Percentiles rank a stretch among this genome's conserved stretches.
These are phyloP conservation scores for Cyberlindnera galapagoensis DNA, from an alignment of 805 yeast species.

Conservation along the genomic window DNA sequence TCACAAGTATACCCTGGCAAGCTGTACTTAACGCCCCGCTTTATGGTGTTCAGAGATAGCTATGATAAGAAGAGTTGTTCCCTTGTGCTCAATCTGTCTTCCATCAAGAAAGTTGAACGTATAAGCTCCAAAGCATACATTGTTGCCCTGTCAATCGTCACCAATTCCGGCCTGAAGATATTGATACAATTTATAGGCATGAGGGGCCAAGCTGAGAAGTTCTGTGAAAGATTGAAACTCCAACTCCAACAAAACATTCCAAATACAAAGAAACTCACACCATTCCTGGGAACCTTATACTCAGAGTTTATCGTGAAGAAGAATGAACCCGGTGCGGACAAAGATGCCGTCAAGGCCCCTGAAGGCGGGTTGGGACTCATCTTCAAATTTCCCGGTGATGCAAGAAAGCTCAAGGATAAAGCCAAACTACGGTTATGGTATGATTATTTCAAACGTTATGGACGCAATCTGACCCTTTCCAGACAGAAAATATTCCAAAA, in stretches of 20 bases:
- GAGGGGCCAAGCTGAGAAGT: slow-evolving; percentile 70
- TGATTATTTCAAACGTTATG: slow-evolving; percentile 78
- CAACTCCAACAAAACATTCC: slow-evolving; percentile 57
- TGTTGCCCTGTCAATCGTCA: slow-evolving; percentile 67
- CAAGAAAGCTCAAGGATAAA: slow-evolving; percentile 69
- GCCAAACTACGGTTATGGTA: slow-evolving; percentile 90
- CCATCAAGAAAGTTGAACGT: slow-evolving; percentile 81
- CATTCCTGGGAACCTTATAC: slow-evolving; percentile 66
- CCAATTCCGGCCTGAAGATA: slow-evolving; percentile 58
- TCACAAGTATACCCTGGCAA: slow-evolving; percentile 48
- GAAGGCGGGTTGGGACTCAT: slow-evolving; percentile 80
- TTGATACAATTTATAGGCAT: slow-evolving; percentile 74
- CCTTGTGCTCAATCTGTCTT: slow-evolving; percentile 65
- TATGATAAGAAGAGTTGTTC: slow-evolving; percentile 64
- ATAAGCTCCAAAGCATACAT: slow-evolving; percentile 70
- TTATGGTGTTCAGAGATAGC: slow-evolving; percentile 65
- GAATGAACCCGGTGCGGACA: slow-evolving; percentile 26
- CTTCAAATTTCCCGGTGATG: slow-evolving; percentile 87
- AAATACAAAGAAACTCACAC: slow-evolving; percentile 53
- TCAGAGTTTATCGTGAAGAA: slow-evolving; percentile 77
- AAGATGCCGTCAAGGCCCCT: slow-evolving; percentile 46
- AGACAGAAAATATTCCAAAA: slow-evolving; percentile 74
- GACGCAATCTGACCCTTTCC: slow-evolving; percentile 73
- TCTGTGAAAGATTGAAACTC: slow-evolving; percentile 61
- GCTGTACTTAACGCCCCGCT: slow-evolving; percentile 69